Conservation (phyloP, 106 monocot genomes). For the Allium fistulosum region DNA sequence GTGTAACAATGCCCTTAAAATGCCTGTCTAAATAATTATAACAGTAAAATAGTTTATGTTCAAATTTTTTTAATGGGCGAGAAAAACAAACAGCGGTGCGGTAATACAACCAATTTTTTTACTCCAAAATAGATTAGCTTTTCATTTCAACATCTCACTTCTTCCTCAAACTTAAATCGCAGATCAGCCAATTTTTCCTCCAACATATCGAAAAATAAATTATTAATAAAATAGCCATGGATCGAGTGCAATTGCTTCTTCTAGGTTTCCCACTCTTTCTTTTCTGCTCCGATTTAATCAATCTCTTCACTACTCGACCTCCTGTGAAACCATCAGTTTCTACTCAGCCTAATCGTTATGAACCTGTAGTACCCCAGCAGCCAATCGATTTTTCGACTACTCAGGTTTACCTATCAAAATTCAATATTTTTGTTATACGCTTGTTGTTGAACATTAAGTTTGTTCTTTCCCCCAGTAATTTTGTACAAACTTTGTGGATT, state of each 20-base stretch:
- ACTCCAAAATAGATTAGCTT: too few species aligned
- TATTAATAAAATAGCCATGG: conserved; percentile 20
- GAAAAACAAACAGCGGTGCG: too few species aligned
- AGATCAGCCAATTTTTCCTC: too few species aligned
- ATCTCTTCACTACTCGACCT: conserved; percentile 62
- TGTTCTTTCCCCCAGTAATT: neutral
- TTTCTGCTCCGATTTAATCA: conserved; percentile 83
- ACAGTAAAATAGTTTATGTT: too few species aligned
- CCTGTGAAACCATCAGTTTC: conserved; percentile 9
- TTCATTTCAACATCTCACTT: too few species aligned
- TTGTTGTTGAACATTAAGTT: neutral
- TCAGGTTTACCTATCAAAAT: conserved; percentile 6
- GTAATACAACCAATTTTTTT: too few species aligned
- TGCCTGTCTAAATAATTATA: too few species aligned
- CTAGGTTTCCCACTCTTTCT: conserved; percentile 74
- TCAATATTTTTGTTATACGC: neutral
- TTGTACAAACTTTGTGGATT: too few species aligned
- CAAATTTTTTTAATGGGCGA: too few species aligned
- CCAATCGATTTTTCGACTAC: conserved; percentile 20
- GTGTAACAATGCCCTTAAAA: too few species aligned
- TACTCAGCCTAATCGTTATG: neutral
- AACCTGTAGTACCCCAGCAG: conserved; percentile 1
- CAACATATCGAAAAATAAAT: too few species aligned
- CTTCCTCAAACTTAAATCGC: too few species aligned
- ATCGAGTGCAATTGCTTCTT: conserved; percentile 54